Evolutionary conservation across 225 moss, liverwort and hornwort species (phyloP), one percentile per base, ranked within the genome.

Genomic region (Anthoceros angustus): DNA sequence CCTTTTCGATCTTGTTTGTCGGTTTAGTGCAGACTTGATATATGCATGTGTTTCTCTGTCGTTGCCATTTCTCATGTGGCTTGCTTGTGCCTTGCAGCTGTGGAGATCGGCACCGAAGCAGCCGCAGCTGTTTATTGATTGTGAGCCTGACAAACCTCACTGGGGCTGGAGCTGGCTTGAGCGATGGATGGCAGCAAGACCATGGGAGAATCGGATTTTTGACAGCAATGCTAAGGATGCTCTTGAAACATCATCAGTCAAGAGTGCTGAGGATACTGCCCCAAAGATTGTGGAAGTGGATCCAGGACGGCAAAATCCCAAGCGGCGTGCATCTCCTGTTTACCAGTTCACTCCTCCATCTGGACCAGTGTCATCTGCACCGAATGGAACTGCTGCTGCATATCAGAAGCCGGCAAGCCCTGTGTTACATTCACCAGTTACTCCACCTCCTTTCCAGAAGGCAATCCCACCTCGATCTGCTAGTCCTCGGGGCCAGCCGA

Each of bases 81-180:
- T 20, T 21, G 15, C 10, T 39, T 32, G 12, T 49, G 26, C 24
- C 65, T 73, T 71, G 65, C 79, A 91, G 73, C 71, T 84, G 43
- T 84, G 91, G 95, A 91, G 73, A 61, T 85, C 83, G 42, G 83
- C 82, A 25, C 87, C 90, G 0, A 86, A 80, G 67, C 90, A 91
- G 40, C 85, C 95, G 9, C 91, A 95, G 69, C 70, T 95, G 18
- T 95, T 80, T 82, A 95, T 95, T 70, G 95, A 95, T 67, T 95
- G 95, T 67, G 91, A 95, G 77, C 95, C 95, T 14, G 86, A 88
- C 73, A 95, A 95, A 42, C 95, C 95, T 45, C 95, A 95, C 64
- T 95, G 95, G 95, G 95, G 95, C 25, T 95, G 95, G 95, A 95
- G 95, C 86, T 95, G 95, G 95, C 66, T 95, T 78, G 95, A 95